Evolutionary conservation across 1,284 basidiomycete genomes (phyloP).

Genomic region (Gastroboletus turbinatus): DNA sequence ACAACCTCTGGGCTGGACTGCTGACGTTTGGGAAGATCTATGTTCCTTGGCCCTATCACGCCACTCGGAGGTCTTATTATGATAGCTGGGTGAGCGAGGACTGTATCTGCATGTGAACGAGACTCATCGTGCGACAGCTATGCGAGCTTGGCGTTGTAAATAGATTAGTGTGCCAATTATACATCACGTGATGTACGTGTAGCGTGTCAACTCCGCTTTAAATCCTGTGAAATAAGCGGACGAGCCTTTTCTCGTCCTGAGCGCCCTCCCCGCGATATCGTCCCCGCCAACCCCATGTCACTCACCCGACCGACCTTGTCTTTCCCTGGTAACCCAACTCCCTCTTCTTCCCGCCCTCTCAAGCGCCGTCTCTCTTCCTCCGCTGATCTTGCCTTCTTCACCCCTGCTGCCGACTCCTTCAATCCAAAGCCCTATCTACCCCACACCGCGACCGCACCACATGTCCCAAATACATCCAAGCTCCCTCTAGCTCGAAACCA

Average conservation of each 20-base stretch:
- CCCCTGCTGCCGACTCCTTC: conserved; percentile 57
- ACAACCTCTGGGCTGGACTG: neutral
- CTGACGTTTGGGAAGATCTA: conserved; percentile 43
- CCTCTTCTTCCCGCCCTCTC: conserved; percentile 33
- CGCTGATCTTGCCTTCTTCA: conserved; percentile 53
- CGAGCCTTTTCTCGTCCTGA: conserved; percentile 18
- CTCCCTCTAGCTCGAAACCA: conserved; percentile 30
- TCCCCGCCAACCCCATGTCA: conserved; percentile 28
- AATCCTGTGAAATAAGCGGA: conserved; percentile 34
- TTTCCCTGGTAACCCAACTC: conserved; percentile 15
- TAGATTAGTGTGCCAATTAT: conserved; percentile 14
- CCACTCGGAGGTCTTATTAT: conserved; percentile 72
- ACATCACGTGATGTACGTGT: conserved; percentile 35
- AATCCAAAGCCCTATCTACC: conserved; percentile 59
- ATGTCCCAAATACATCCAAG: conserved; percentile 21
- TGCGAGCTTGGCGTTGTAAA: conserved; percentile 48
- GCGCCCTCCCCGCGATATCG: neutral
- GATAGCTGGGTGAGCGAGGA: conserved; percentile 70
- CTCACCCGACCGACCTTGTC: conserved; percentile 23
- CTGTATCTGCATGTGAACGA: neutral
- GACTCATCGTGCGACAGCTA: conserved; percentile 42
- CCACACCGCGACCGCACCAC: conserved; percentile 22
- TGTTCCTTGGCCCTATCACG: conserved; percentile 70
- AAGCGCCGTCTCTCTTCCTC: conserved; percentile 51
- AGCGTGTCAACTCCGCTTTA: conserved; percentile 43